A percentile compares a stretch with the other conserved stretches of the same genome.
Evolutionary conservation across 495 filamentous ascomycete species (phyloP).

Genomic region (Aeminium ludgeri): DNA sequence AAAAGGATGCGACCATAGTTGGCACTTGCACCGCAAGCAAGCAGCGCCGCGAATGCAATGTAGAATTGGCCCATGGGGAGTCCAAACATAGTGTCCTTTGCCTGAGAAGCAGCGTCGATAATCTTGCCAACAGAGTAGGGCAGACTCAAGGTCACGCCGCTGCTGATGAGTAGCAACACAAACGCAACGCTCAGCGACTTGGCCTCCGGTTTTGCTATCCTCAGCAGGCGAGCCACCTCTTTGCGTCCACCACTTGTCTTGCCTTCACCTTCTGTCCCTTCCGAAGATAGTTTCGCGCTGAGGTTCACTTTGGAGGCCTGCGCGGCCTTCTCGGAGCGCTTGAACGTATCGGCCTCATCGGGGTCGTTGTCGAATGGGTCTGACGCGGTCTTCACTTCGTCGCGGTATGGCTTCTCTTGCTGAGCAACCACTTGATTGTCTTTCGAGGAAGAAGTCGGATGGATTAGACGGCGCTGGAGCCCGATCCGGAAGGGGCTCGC

Average conservation of each 20-base stretch:
- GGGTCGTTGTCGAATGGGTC: slow-evolving; percentile 25
- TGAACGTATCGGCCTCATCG: slow-evolving; percentile 41
- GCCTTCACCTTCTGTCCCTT: slow-evolving; percentile 46
- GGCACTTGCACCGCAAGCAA: slow-evolving; percentile 58
- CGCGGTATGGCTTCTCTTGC: slow-evolving; percentile 5
- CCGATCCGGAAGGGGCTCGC: too few species aligned
- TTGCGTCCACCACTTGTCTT: slow-evolving; percentile 39
- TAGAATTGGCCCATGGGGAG: slow-evolving; percentile 63
- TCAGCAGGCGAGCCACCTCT: slow-evolving; percentile 76
- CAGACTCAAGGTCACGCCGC: slow-evolving; percentile 79
- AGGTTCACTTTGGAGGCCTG: slow-evolving; percentile 85
- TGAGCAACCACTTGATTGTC: too few species aligned
- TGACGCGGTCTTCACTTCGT: slow-evolving; percentile 17
- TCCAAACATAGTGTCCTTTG: slow-evolving; percentile 47
- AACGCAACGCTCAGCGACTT: slow-evolving; percentile 67
- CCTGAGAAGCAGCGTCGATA: slow-evolving; percentile 66
- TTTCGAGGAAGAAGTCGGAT: too few species aligned
- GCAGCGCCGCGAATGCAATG: slow-evolving; percentile 44
- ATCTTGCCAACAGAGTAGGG: slow-evolving; percentile 94
- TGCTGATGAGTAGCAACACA: slow-evolving; percentile 68
- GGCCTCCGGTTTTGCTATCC: slow-evolving; percentile 72
- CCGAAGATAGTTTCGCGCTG: slow-evolving; percentile 68
- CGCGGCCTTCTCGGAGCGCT: slow-evolving; percentile 57
- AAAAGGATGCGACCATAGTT: slow-evolving; percentile 92
- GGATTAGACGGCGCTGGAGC: too few species aligned